A percentile compares a stretch with the other conserved stretches of the same genome.
Evolutionary conservation across 192 early-diverging fungal genomes (phyloP).

Genomic region (Entomortierella parvispora): DNA sequence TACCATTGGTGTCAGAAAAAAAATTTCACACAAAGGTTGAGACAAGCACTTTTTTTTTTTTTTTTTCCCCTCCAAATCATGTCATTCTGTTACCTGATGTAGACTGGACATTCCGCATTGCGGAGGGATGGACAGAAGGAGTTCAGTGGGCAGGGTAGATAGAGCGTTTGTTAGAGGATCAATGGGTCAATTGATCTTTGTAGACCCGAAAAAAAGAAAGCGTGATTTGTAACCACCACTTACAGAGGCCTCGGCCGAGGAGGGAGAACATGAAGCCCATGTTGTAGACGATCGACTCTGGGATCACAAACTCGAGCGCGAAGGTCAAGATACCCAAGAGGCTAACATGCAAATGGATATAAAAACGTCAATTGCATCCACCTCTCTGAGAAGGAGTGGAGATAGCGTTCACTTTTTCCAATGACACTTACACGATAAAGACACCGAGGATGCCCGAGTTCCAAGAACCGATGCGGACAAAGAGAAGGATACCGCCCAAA

Average conservation of each 20-base stretch:
- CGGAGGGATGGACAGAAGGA: not conserved
- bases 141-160: too few relatives aligned
- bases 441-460: constrained; percentile 47
- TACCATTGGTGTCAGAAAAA: too few relatives aligned
- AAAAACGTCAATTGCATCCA: not conserved
- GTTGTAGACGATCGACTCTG: constrained; percentile 37
- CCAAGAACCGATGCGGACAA: constrained; percentile 28
- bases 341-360: not conserved
- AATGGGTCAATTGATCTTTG: too few relatives aligned
- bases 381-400: too few relatives aligned
- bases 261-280: constrained; percentile 51
- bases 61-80: not conserved
- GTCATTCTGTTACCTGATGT: constrained; percentile 31
- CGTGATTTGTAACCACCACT: constrained; percentile 1
- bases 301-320: constrained; percentile 38
- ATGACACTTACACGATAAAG: constrained; percentile 11
- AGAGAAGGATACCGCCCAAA: constrained; percentile 36
- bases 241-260: constrained; percentile 43
- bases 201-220: too few relatives aligned
- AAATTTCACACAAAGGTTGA: too few relatives aligned
- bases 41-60: constrained; percentile 2
- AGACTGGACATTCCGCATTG: constrained; percentile 5
- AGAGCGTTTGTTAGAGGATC: too few relatives aligned
- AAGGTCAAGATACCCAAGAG: constrained; percentile 38
- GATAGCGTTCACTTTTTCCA: too few relatives aligned